A percentile compares a stretch with the other conserved stretches of the same genome.
Conservation (phyloP, 805 yeast genomes). For the Wickerhamomyces sydowiorum region DNA sequence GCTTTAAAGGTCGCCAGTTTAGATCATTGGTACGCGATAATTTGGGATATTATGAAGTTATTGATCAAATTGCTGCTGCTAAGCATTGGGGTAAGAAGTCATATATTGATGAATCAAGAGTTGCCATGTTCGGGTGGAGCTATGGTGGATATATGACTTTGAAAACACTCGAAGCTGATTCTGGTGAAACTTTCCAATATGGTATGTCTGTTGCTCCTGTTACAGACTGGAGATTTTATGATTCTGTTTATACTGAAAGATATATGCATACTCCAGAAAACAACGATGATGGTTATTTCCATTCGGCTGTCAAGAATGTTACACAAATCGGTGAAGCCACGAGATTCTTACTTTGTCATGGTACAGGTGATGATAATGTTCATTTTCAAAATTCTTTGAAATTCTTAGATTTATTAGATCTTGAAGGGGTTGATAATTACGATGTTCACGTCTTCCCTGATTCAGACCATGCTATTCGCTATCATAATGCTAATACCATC, state of each 20-base stretch:
- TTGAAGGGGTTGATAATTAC: constrained; percentile 74
- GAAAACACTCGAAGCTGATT: constrained; percentile 81
- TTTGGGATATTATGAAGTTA: constrained; percentile 76
- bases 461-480: constrained; percentile 66
- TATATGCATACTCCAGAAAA: constrained; percentile 82
- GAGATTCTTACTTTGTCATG: constrained; percentile 87
- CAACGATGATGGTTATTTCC: constrained; percentile 57
- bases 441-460: constrained; percentile 80
- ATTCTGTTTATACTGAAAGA: constrained; percentile 90
- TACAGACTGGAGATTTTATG: constrained; percentile 89
- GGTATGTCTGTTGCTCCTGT: constrained; percentile 98
- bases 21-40: constrained; percentile 76
- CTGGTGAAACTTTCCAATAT: constrained; percentile 67
- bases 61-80: constrained; percentile 86
- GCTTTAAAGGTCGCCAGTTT: constrained; percentile 74
- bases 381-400: constrained; percentile 87
- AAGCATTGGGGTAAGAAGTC: constrained; percentile 53
- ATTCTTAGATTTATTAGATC: constrained; percentile 68
- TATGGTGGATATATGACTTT: constrained; percentile 94
- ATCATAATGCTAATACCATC: constrained; percentile 67
- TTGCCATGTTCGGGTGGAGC: constrained; percentile 98
- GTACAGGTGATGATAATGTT: constrained; percentile 96
- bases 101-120: constrained; percentile 61
- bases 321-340: constrained; percentile 48
- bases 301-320: constrained; percentile 50